A percentile compares a stretch with the other conserved stretches of the same genome.
phyloP scores from a whole-genome alignment of 257 asterid genomes.

The Salvia rosmarinus region DNA sequence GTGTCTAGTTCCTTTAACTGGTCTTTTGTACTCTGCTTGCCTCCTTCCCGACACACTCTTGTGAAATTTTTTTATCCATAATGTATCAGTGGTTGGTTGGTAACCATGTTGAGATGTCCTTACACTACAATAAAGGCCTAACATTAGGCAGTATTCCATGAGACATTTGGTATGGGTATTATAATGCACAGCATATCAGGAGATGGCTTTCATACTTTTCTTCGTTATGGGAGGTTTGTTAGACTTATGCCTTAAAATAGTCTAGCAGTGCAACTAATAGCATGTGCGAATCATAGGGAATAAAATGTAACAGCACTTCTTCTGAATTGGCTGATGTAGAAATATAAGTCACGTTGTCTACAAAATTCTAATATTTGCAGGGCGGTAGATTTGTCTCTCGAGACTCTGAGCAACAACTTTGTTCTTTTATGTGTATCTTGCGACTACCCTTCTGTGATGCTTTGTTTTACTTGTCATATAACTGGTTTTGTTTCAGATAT shows the following conservation, averaged over 20 bases:
- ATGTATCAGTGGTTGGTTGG: not conserved
- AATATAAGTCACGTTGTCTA: not conserved
- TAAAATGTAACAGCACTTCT: not conserved
- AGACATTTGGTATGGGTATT: not conserved
- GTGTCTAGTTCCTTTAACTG: no score
- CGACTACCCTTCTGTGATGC: not conserved
- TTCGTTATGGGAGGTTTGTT: not conserved
- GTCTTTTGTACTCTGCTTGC: no score
- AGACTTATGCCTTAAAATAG: not conserved
- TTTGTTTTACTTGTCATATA: not conserved
- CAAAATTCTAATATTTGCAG: not conserved
- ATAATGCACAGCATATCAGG: not conserved
- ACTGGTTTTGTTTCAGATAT: slow-evolving; percentile 45
- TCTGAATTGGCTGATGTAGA: not conserved
- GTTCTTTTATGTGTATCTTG: not conserved
- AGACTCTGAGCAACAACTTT: not conserved
- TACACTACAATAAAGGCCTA: not conserved
- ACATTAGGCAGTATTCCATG: not conserved
- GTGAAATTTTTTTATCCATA: not conserved
- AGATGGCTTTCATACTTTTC: not conserved
- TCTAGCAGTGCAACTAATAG: not conserved
- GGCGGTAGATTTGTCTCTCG: not conserved
- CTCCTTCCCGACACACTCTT: not conserved
- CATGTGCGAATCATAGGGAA: not conserved
- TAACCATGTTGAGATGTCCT: not conserved